phyloP scores from a whole-genome alignment of 768 basidiomycete species.

The Suillus decipiens region DNA sequence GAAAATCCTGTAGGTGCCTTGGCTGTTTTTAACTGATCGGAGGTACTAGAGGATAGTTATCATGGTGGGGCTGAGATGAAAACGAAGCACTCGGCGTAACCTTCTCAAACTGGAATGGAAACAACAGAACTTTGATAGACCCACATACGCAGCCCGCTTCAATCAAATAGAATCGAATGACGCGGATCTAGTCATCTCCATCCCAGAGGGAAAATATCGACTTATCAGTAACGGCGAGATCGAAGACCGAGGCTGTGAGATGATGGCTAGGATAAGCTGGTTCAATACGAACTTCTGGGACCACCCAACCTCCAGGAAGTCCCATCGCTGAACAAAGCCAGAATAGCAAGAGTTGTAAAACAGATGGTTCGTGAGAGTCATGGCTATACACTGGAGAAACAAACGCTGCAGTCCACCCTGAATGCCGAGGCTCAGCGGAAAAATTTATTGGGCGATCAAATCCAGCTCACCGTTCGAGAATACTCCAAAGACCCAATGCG shows the following conservation, averaged over 20 bases:
- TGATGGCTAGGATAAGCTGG: constrained; percentile 22
- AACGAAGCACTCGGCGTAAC: neutral
- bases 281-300: constrained; percentile 29
- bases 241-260: constrained; percentile 27
- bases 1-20: constrained; percentile 8
- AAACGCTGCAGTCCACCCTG: constrained; percentile 57
- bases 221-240: constrained; percentile 17
- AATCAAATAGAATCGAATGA: constrained; percentile 3
- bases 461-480: constrained; percentile 39
- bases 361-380: constrained; percentile 44
- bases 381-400: constrained; percentile 47
- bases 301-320: constrained; percentile 31
- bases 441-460: neutral
- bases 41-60: constrained; percentile 2
- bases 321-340: constrained; percentile 59
- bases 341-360: constrained; percentile 52
- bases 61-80: constrained; percentile 1
- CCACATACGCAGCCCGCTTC: neutral
- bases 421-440: constrained; percentile 14
- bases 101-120: neutral
- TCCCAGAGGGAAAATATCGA: neutral
- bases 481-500: constrained; percentile 44
- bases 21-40: constrained; percentile 1
- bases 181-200: constrained; percentile 2
- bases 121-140: neutral